These are phyloP conservation scores for Elasticomyces elasticus DNA, from an alignment of 495 filamentous ascomycete genomes.

Conservation along the genomic window DNA sequence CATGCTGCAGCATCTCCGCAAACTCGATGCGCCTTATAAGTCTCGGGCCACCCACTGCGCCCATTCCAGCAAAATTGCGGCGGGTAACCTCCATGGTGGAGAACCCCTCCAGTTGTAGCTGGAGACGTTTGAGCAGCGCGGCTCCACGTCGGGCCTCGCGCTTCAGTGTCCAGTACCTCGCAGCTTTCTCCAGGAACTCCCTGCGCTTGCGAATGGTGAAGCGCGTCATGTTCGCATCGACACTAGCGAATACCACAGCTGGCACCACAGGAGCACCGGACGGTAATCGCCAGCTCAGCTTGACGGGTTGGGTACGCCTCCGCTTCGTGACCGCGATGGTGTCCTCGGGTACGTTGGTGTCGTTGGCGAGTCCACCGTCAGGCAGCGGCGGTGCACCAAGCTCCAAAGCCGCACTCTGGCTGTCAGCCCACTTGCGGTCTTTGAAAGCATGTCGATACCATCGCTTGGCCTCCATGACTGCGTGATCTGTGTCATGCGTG, in stretches of 20 bases:
- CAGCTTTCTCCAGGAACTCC: slow-evolving; percentile 83
- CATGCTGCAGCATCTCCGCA: slow-evolving; percentile 59
- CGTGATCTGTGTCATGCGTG: slow-evolving; percentile 67
- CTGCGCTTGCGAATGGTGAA: slow-evolving; percentile 78
- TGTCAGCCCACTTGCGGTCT: slow-evolving; percentile 80
- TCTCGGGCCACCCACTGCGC: slow-evolving; percentile 65
- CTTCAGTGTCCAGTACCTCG: slow-evolving; percentile 97
- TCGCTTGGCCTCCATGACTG: slow-evolving; percentile 56
- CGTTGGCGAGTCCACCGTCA: slow-evolving; percentile 23
- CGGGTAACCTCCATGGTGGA: slow-evolving; percentile 93
- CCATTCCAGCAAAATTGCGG: slow-evolving; percentile 86
- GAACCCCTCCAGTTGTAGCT: slow-evolving; percentile 89
- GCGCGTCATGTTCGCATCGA: slow-evolving; percentile 66
- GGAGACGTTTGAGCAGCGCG: slow-evolving; percentile 80
- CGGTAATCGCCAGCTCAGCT: slow-evolving; percentile 81
- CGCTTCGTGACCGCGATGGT: slow-evolving; percentile 58
- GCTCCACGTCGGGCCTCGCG: slow-evolving; percentile 85
- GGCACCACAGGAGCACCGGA: slow-evolving; percentile 94
- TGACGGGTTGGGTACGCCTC: slow-evolving; percentile 51
- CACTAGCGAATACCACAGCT: slow-evolving; percentile 65
- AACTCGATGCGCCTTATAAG: slow-evolving; percentile 81
- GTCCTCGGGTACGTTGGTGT: slow-evolving; percentile 24
- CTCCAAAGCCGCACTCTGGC: slow-evolving; percentile 73
- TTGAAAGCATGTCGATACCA: slow-evolving; percentile 85
- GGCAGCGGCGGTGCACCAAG: slow-evolving; percentile 53